These are phyloP conservation scores for Citrus medica DNA, from an alignment of 345 rosid genomes.

Conservation along the genomic window DNA sequence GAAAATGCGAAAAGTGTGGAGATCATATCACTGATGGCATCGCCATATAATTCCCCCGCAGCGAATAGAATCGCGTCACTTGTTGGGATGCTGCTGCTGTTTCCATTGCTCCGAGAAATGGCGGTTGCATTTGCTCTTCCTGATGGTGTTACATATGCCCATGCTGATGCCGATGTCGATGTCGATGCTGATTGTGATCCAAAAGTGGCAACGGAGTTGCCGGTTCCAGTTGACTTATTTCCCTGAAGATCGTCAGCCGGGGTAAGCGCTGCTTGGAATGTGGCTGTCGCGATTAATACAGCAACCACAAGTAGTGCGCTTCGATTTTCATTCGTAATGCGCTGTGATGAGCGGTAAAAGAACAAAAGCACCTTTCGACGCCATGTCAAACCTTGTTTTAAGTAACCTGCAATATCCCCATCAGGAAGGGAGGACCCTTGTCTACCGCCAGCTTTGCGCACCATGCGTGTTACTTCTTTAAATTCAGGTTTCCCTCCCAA, in stretches of 20 bases:
- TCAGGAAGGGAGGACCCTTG: neutral
- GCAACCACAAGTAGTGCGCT: slow-evolving; percentile 28
- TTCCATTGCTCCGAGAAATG: too few species aligned
- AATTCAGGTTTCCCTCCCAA: neutral
- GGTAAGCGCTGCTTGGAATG: slow-evolving; percentile 24
- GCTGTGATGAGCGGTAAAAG: slow-evolving; percentile 8
- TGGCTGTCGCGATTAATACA: slow-evolving; percentile 30
- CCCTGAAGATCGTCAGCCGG: slow-evolving; percentile 17
- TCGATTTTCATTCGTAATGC: slow-evolving; percentile 15
- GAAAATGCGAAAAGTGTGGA: neutral
- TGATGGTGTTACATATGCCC: too few species aligned
- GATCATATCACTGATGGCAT: neutral
- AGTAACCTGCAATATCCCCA: neutral
- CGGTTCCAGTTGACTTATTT: neutral
- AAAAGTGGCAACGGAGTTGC: too few species aligned
- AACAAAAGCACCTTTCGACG: neutral
- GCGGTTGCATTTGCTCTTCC: too few species aligned
- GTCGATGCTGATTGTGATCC: too few species aligned
- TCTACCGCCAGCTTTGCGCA: slow-evolving; percentile 1
- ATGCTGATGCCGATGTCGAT: too few species aligned
- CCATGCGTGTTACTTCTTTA: slow-evolving; percentile 7
- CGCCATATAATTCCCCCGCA: too few species aligned
- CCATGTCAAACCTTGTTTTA: neutral
- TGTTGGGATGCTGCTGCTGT: too few species aligned
- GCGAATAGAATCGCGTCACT: too few species aligned